A percentile compares a stretch with the other conserved stretches of the same genome.
Evolutionary conservation across 768 basidiomycete species (phyloP).

Genomic region (Hortiboletus campestris): DNA sequence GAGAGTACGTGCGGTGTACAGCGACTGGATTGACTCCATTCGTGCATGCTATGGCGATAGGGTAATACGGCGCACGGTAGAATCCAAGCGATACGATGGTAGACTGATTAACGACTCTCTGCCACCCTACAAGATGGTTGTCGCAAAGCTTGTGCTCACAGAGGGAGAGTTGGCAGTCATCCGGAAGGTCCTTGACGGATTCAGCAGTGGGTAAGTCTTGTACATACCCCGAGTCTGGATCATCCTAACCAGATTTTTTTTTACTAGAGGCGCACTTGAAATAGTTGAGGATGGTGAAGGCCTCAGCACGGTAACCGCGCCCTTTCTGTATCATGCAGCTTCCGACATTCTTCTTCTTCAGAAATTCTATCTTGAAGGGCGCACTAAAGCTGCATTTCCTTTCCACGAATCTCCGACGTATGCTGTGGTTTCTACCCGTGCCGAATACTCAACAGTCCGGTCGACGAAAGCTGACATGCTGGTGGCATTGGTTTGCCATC

Average conservation of each 20-base stretch:
- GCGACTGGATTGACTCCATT: conserved; percentile 4
- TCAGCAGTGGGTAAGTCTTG: background rate
- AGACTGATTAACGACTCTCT: conserved; percentile 1
- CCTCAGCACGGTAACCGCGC: background rate
- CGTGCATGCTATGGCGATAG: background rate
- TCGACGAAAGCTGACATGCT: conserved; percentile 6
- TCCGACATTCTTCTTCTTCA: background rate
- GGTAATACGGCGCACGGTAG: conserved; percentile 1
- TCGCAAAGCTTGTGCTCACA: background rate
- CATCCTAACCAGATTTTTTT: background rate
- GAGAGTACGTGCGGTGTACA: background rate
- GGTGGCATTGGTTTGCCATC: conserved; percentile 2
- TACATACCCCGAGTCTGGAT: background rate
- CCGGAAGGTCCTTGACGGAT: background rate
- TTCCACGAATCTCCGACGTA: conserved; percentile 1
- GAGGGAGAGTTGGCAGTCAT: background rate
- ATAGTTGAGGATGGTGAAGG: conserved; percentile 1
- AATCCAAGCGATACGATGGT: conserved; percentile 1
- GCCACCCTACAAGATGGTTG: background rate
- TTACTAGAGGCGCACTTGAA: background rate
- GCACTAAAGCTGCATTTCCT: conserved; percentile 3
- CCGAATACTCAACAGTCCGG: background rate
- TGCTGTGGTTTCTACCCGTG: background rate
- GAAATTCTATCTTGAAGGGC: conserved; percentile 11
- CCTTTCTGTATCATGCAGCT: background rate